These are phyloP conservation scores for Collybiopsis confluens DNA, from an alignment of 768 basidiomycete species.

Conservation along the genomic window DNA sequence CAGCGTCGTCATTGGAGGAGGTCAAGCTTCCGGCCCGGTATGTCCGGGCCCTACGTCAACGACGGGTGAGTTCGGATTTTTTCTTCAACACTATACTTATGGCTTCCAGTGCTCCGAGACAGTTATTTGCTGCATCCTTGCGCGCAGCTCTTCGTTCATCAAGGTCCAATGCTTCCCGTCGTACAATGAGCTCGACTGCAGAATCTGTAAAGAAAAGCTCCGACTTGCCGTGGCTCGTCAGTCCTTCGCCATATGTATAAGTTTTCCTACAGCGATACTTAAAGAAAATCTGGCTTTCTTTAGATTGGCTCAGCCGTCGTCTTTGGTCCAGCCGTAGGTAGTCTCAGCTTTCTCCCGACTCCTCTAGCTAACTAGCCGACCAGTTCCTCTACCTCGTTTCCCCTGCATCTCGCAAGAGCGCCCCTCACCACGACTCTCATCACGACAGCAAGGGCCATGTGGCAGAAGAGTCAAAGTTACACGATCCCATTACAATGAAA, in stretches of 20 bases:
- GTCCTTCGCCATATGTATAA: not conserved
- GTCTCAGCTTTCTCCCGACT: not conserved
- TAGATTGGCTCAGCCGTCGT: slow-evolving; percentile 10
- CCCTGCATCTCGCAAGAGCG: slow-evolving; percentile 4
- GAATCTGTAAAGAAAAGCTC: slow-evolving; percentile 6
- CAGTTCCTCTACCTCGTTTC: slow-evolving; percentile 9
- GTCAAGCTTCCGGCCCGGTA: too few relatives aligned
- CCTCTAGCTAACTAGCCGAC: not conserved
- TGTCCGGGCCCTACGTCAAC: too few relatives aligned
- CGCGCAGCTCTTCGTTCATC: slow-evolving; percentile 5
- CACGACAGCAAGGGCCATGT: not conserved
- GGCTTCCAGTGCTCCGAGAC: slow-evolving; percentile 3
- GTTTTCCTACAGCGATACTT: not conserved
- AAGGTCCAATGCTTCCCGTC: slow-evolving; percentile 1
- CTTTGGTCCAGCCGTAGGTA: slow-evolving; percentile 10
- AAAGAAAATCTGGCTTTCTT: not conserved
- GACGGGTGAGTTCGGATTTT: not conserved
- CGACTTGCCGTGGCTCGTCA: slow-evolving; percentile 9
- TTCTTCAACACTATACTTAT: not conserved
- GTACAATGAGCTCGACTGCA: slow-evolving; percentile 8
- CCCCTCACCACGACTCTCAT: slow-evolving; percentile 4
- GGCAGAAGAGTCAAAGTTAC: not conserved
- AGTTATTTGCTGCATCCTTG: slow-evolving; percentile 1
- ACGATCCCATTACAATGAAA: slow-evolving; percentile 8
- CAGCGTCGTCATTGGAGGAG: slow-evolving; percentile 37